Percentiles rank a stretch among this genome's conserved stretches.
phyloP scores from a whole-genome alignment of 345 rosid genomes.

The Draba incana region DNA sequence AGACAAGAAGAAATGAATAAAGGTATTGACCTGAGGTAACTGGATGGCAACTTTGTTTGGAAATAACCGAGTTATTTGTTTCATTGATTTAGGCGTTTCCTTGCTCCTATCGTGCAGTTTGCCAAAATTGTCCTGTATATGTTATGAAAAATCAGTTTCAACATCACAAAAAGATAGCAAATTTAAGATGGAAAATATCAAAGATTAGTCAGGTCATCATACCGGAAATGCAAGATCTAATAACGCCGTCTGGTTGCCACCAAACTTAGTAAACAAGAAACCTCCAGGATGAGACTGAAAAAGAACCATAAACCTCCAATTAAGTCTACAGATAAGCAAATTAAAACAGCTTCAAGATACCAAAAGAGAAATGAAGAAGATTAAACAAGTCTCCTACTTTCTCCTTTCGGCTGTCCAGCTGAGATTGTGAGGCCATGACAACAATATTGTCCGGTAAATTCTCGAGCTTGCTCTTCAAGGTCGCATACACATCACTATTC shows the following conservation, averaged over 20 bases:
- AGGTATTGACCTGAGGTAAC: slow-evolving; percentile 79
- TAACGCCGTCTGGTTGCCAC: slow-evolving; percentile 88
- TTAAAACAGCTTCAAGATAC: slow-evolving; percentile 12
- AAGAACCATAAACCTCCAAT: slow-evolving; percentile 20
- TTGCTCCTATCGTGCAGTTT: slow-evolving; percentile 87
- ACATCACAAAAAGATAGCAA: slow-evolving; percentile 14
- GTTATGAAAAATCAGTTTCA: slow-evolving; percentile 18
- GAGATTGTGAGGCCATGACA: slow-evolving; percentile 90
- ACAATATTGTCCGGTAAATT: slow-evolving; percentile 74
- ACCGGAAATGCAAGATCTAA: slow-evolving; percentile 96
- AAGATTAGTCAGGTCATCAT: slow-evolving; percentile 36
- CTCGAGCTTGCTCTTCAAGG: slow-evolving; percentile 77
- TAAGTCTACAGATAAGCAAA: slow-evolving; percentile 15
- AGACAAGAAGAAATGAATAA: slow-evolving; percentile 10
- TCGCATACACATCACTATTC: slow-evolving; percentile 66
- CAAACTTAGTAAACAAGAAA: slow-evolving; percentile 90
- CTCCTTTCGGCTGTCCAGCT: slow-evolving; percentile 91
- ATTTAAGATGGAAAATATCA: slow-evolving; percentile 9
- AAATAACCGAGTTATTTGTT: slow-evolving; percentile 86
- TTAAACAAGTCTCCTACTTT: slow-evolving; percentile 53
- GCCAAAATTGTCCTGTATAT: slow-evolving; percentile 80
- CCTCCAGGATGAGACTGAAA: slow-evolving; percentile 93
- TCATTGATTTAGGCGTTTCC: slow-evolving; percentile 85
- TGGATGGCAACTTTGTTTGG: slow-evolving; percentile 98
- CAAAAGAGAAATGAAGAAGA: slow-evolving; percentile 12